These are phyloP conservation scores for Ophiosphaerella herpotricha DNA, from an alignment of 2,329 filamentous ascomycete genomes.

Conservation along the genomic window DNA sequence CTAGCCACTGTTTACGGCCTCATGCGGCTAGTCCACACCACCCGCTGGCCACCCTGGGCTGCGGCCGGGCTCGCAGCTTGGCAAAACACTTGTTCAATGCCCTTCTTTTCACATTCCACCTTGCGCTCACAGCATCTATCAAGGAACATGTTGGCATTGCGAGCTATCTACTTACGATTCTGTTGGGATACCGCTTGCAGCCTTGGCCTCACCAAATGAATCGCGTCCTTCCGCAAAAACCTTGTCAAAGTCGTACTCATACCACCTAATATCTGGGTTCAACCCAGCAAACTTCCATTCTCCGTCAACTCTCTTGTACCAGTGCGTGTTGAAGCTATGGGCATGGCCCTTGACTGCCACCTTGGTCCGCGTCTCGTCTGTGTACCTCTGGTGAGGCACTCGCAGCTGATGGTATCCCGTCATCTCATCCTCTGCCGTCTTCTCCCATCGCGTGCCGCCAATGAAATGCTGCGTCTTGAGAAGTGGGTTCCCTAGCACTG, in stretches of 20 bases:
- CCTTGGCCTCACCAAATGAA: constrained; percentile 50
- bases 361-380: constrained; percentile 51
- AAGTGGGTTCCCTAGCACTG: constrained; percentile 59
- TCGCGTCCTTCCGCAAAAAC: constrained; percentile 56
- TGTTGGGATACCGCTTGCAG: constrained; percentile 46
- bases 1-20: too few species aligned
- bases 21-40: too few species aligned
- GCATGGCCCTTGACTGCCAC: constrained; percentile 61
- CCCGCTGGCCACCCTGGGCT: too few species aligned
- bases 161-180: constrained; percentile 1
- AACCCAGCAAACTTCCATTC: constrained; percentile 64
- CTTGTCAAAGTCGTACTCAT: constrained; percentile 61
- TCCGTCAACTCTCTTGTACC: constrained; percentile 62
- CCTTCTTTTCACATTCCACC: too few species aligned
- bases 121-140: too few species aligned
- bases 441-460: constrained; percentile 58
- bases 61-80: too few species aligned
- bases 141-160: too few species aligned
- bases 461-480: constrained; percentile 64
- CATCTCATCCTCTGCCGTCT: constrained; percentile 55
- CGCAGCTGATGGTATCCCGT: constrained; percentile 62
- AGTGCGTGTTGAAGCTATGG: constrained; percentile 59
- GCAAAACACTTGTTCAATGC: too few species aligned
- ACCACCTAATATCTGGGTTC: constrained; percentile 59
- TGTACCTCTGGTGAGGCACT: constrained; percentile 62